phyloP scores from a whole-genome alignment of 805 yeast genomes.

The Wickerhamomyces chaumierensis region DNA sequence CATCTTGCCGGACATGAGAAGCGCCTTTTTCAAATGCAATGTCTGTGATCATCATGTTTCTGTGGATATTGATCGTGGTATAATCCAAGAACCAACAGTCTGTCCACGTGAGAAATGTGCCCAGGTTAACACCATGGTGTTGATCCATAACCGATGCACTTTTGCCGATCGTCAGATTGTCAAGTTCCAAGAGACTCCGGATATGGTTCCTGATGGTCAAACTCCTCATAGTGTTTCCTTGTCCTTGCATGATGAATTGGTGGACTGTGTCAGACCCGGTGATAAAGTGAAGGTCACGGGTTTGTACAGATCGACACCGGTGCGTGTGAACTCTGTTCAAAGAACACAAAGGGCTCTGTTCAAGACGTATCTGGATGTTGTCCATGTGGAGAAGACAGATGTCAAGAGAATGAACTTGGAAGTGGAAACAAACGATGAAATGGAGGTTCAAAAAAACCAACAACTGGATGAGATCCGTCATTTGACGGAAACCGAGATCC shows the following conservation, averaged over 20 bases:
- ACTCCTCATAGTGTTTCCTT: slow-evolving; percentile 94
- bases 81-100: slow-evolving; percentile 82
- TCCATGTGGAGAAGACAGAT: slow-evolving; percentile 82
- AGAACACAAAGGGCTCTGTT: slow-evolving; percentile 73
- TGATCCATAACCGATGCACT: slow-evolving; percentile 83
- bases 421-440: slow-evolving; percentile 37
- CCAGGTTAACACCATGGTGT: slow-evolving; percentile 75
- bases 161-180: slow-evolving; percentile 95
- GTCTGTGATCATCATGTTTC: slow-evolving; percentile 90
- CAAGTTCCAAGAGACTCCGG: slow-evolving; percentile 92
- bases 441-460: slow-evolving; percentile 39
- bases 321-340: slow-evolving; percentile 75
- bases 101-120: slow-evolving; percentile 89
- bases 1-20: slow-evolving; percentile 95
- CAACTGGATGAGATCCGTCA: slow-evolving; percentile 71
- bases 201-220: slow-evolving; percentile 94
- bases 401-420: slow-evolving; percentile 75
- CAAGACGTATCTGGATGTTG: slow-evolving; percentile 91
- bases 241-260: slow-evolving; percentile 92
- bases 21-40: slow-evolving; percentile 89
- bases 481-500: slow-evolving; percentile 59
- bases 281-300: slow-evolving; percentile 95
- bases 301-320: slow-evolving; percentile 86
- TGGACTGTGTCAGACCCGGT: slow-evolving; percentile 92
- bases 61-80: slow-evolving; percentile 90